phyloP scores from a whole-genome alignment of 768 basidiomycete species.

The Suillus paluster region DNA sequence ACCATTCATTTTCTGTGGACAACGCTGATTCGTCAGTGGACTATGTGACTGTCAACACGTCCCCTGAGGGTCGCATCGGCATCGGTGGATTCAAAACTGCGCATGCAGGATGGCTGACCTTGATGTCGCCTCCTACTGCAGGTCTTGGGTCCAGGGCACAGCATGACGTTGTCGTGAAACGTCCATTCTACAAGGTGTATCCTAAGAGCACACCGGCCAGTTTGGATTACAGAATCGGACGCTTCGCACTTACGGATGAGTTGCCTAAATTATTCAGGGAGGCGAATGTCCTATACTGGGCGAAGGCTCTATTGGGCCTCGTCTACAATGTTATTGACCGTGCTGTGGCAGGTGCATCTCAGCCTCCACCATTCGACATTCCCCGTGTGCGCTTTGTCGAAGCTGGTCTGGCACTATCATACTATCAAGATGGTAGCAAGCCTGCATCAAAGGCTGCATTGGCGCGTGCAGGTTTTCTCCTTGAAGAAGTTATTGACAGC shows the following conservation, averaged over 20 bases:
- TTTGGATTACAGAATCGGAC: too few relatives aligned
- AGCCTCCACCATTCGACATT: constrained; percentile 9
- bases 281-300: constrained; percentile 18
- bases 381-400: constrained; percentile 15
- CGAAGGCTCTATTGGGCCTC: constrained; percentile 9
- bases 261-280: constrained; percentile 9
- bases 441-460: too few relatives aligned
- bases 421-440: background rate
- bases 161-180: constrained; percentile 3
- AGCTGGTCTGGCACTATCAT: constrained; percentile 9
- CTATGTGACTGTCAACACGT: too few relatives aligned
- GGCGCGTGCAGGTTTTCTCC: background rate
- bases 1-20: too few relatives aligned
- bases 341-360: background rate
- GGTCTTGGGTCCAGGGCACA: background rate
- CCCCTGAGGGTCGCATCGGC: too few relatives aligned
- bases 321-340: constrained; percentile 12
- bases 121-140: background rate
- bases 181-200: background rate
- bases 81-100: too few relatives aligned
- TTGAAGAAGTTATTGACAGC: too few relatives aligned
- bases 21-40: too few relatives aligned
- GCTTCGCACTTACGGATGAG: background rate
- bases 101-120: too few relatives aligned
- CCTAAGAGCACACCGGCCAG: too few relatives aligned